Evolutionary conservation across 306 rosid species (phyloP), one percentile per base, ranked within the genome.

Genomic region (Vachellia pachyceras): DNA sequence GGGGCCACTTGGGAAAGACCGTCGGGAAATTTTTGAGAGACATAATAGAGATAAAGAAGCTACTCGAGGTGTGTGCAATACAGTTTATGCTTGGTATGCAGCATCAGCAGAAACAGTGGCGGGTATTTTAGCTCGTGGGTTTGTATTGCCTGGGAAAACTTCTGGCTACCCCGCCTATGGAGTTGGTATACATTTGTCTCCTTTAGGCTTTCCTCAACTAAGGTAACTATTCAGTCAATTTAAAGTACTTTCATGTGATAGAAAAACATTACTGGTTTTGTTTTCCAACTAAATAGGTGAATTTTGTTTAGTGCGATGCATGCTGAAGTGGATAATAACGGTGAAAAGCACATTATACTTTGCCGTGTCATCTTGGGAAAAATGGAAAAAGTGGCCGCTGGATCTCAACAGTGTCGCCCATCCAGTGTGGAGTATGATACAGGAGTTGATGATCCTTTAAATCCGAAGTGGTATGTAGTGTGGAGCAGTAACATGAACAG

Each of bases 311-410:
- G 97, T 87, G 84, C 85, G 75, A 64, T 78, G 84, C 89, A 35
- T 40, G 50, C 73, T 9, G 84, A 73, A 74, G 79, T 82, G 40
- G 91, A 87, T 11, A 82, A 86, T 17, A 65, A 90, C 15, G 84
- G 80, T 22, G 87, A 81, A 69, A 92, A 83, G 68, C 89, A 92
- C 78, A 4, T 86, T 20, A 42, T 90, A 44, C 81, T 92, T 72
- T 90, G 97, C 85, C 89, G 85, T 22, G 86, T 89, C 78, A 79
- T 90, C 76, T 58, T 92, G 61, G 97, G 97, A 29, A 90, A 66
- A 0, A 80, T 92, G 15, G 97, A 92, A 76, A 89, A 70, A 75
- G 80, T 90, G 14, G 84, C 83, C 40, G 82, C 86, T 13, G 90
- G 89, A 50, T 76, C 84, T 75, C 77, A 69, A 18, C 92, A 88